phyloP scores from a whole-genome alignment of 192 early-diverging fungal genomes.

The Mortierella claussenii region DNA sequence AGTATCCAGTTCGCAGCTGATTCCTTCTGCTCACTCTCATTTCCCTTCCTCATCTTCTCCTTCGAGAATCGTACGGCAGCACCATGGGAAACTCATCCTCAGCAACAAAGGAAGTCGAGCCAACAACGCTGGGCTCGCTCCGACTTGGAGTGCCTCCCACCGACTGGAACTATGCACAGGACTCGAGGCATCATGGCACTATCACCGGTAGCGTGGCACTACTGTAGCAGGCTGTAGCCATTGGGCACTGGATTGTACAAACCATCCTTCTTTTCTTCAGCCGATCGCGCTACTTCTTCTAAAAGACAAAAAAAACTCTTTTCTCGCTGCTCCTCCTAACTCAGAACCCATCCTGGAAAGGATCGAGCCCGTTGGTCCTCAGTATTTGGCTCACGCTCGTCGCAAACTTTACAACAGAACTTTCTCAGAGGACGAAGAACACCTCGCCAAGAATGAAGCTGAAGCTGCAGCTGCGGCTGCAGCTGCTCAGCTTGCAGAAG shows the following conservation, averaged over 20 bases:
- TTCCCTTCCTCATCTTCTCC: too few relatives aligned
- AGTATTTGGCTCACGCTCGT: slow-evolving; percentile 55
- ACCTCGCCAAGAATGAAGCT: slow-evolving; percentile 59
- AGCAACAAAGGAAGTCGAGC: slow-evolving; percentile 13
- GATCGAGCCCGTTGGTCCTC: slow-evolving; percentile 55
- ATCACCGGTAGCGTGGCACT: slow-evolving; percentile 18
- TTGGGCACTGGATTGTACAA: not conserved
- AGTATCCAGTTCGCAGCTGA: too few relatives aligned
- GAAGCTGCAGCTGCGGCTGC: slow-evolving; percentile 35
- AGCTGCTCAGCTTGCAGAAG: slow-evolving; percentile 22
- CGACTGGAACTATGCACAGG: slow-evolving; percentile 28
- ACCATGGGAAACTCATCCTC: slow-evolving; percentile 48
- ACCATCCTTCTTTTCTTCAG: not conserved
- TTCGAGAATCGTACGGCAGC: too few relatives aligned
- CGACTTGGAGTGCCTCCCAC: slow-evolving; percentile 22
- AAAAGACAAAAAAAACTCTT: too few relatives aligned
- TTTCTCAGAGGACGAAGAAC: slow-evolving; percentile 59
- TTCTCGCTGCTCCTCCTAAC: not conserved
- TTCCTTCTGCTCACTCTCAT: too few relatives aligned
- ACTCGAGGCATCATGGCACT: slow-evolving; percentile 5
- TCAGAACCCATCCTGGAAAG: slow-evolving; percentile 32
- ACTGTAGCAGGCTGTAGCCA: too few relatives aligned
- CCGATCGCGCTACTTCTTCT: not conserved
- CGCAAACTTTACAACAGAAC: slow-evolving; percentile 58
- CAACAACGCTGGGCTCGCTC: slow-evolving; percentile 21